phyloP scores from a whole-genome alignment of 2,329 filamentous ascomycete genomes.

The Verruconis gallopava region DNA sequence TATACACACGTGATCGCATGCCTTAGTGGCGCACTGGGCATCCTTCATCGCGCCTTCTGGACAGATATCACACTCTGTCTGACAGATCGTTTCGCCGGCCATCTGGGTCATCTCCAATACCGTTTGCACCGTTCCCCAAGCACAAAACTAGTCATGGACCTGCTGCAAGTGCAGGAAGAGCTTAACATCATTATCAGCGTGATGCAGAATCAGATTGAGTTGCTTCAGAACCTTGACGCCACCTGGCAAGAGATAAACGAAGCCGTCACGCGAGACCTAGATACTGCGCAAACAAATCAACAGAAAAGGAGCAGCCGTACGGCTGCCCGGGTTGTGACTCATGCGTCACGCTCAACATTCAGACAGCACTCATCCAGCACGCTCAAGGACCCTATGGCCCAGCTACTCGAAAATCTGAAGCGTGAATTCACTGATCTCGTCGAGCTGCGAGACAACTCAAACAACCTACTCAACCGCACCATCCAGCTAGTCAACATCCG shows the following conservation, averaged over 20 bases:
- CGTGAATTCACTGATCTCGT: conserved; percentile 27
- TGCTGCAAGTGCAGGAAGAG: conserved; percentile 32
- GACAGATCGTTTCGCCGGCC: conserved; percentile 29
- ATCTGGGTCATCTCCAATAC: conserved; percentile 30
- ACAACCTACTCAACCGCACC: conserved; percentile 29
- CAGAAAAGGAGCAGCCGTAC: conserved; percentile 9
- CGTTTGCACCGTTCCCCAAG: conserved; percentile 28
- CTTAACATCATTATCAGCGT: conserved; percentile 33
- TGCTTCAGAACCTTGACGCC: conserved; percentile 17
- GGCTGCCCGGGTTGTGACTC: conserved; percentile 13
- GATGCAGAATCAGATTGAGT: conserved; percentile 28
- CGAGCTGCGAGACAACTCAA: conserved; percentile 30
- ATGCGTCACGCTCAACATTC: conserved; percentile 18
- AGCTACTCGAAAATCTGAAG: conserved; percentile 28
- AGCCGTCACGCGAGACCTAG: too few relatives aligned
- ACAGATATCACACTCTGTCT: conserved; percentile 28
- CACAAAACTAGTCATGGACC: conserved; percentile 32
- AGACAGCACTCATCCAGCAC: conserved; percentile 25
- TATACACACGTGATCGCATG: too few relatives aligned
- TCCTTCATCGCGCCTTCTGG: too few relatives aligned
- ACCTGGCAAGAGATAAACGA: too few relatives aligned
- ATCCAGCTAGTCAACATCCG: conserved; percentile 34
- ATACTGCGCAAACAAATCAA: conserved; percentile 5
- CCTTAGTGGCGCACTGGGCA: too few relatives aligned
- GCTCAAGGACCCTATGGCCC: conserved; percentile 24